Base-by-base conservation (phyloP, 805 yeast genomes). In the Kazachstania taianensis region DNA sequence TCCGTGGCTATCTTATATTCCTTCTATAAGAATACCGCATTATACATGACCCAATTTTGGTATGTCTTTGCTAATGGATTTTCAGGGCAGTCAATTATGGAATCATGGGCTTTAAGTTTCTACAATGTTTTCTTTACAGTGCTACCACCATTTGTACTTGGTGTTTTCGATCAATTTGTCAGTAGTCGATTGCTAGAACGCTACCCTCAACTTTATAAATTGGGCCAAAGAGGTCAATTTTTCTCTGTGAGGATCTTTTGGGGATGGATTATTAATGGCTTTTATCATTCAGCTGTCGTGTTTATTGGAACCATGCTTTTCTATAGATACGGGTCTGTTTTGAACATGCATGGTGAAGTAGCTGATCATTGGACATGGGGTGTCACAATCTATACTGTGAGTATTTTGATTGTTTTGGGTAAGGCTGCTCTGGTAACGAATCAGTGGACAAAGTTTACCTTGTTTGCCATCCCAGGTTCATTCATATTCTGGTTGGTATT, bases 21-120 rank as follows among this genome's bases (percentile, higher is more conserved):
- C 0, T 92, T 92, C 52, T 92, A 92, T 73, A 92, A 92, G 62
- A 92, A 92, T 53, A 83, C 92, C 52, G 85, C 96, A 2, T 70
- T 92, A 39, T 94, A 89, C 61, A 83, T 92, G 95, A 85, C 96
- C 3, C 98, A 92, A 63, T 92, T 92, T 59, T 92, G 98, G 98
- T 92, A 73, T 59, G 96, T 89, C 15, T 92, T 92, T 56, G 70
- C 78, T 41, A 92, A 87, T 57, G 89, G 85, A 4, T 92, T 75
- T 53, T 84, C 96, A 16, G 99, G 99, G 13, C 96, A 92, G 61
- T 84, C 95, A 1, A 78, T 92, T 49, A 81, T 82, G 56, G 99
- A 92, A 59, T 87, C 97, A 0, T 92, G 99, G 99, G 85, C 96
- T 0, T 75, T 94, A 55, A 92, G 98, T 0, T 82, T 83, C 46